Conservation (phyloP, 2,329 filamentous ascomycete genomes). For the Diaporthe destruens region DNA sequence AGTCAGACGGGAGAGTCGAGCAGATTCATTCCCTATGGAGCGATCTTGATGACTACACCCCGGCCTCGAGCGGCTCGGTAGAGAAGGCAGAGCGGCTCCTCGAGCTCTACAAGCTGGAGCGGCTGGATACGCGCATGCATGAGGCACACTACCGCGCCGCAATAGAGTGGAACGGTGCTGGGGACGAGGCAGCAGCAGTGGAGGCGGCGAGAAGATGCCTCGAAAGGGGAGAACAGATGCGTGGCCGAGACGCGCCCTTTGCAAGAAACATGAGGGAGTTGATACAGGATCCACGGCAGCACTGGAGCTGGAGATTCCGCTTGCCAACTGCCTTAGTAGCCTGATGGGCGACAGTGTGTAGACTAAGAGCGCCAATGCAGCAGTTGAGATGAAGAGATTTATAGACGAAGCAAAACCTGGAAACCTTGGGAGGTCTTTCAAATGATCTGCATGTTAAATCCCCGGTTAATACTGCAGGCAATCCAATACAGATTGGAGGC, state of each 20-base stretch:
- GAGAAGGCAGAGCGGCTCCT: constrained; percentile 22
- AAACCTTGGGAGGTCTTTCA: not conserved
- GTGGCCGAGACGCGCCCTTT: constrained; percentile 21
- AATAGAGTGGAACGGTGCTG: constrained; percentile 24
- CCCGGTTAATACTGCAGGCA: not conserved
- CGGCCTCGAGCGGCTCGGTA: not conserved
- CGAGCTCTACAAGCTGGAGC: constrained; percentile 27
- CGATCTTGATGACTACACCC: constrained; percentile 31
- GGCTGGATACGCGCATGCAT: constrained; percentile 26
- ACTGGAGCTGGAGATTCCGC: constrained; percentile 30
- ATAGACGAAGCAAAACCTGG: not conserved
- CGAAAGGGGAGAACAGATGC: constrained; percentile 22
- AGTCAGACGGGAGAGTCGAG: constrained; percentile 17
- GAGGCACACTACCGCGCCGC: constrained; percentile 34
- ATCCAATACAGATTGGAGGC: not conserved
- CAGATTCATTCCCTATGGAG: constrained; percentile 30
- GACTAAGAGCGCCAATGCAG: no score
- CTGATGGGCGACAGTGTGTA: not conserved
- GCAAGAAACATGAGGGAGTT: constrained; percentile 27
- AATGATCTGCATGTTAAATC: no score
- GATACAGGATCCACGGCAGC: constrained; percentile 11
- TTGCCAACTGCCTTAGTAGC: not conserved
- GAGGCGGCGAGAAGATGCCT: constrained; percentile 16
- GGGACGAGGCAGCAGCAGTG: not conserved
- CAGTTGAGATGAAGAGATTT: no score